phyloP scores from a whole-genome alignment of 2,329 filamentous ascomycete species.

The Ceratocystis albifundus region DNA sequence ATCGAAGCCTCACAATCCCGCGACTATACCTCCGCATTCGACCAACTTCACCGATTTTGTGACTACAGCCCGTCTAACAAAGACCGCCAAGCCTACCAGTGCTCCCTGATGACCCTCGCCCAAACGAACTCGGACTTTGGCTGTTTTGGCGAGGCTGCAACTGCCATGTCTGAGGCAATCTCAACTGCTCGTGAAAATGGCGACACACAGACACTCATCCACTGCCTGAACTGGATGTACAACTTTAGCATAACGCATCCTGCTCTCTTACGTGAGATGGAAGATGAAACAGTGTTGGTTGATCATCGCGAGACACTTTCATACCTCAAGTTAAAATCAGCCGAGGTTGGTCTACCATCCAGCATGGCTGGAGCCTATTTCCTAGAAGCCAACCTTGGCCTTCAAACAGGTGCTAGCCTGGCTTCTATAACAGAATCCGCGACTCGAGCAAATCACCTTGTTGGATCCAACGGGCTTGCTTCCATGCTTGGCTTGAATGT shows the following conservation, averaged over 20 bases:
- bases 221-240: constrained; percentile 89
- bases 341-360: constrained; percentile 74
- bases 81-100: constrained; percentile 82
- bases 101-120: constrained; percentile 83
- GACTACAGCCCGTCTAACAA: constrained; percentile 68
- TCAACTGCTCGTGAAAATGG: constrained; percentile 88
- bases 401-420: constrained; percentile 60
- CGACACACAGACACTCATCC: constrained; percentile 86
- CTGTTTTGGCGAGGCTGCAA: constrained; percentile 77
- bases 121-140: constrained; percentile 93
- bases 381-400: constrained; percentile 69
- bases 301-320: constrained; percentile 69
- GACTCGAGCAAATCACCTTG: constrained; percentile 23
- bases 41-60: constrained; percentile 86
- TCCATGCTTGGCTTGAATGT: constrained; percentile 7
- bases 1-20: constrained; percentile 86
- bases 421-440: constrained; percentile 35
- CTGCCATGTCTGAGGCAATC: constrained; percentile 89
- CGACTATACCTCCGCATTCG: constrained; percentile 80
- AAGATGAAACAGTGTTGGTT: constrained; percentile 61
- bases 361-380: constrained; percentile 73
- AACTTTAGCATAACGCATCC: constrained; percentile 85
- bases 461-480: constrained; percentile 12
- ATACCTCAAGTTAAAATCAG: constrained; percentile 76
- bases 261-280: constrained; percentile 56